phyloP scores from a whole-genome alignment of 306 rosid species.

The Echinosophora koreensis region DNA sequence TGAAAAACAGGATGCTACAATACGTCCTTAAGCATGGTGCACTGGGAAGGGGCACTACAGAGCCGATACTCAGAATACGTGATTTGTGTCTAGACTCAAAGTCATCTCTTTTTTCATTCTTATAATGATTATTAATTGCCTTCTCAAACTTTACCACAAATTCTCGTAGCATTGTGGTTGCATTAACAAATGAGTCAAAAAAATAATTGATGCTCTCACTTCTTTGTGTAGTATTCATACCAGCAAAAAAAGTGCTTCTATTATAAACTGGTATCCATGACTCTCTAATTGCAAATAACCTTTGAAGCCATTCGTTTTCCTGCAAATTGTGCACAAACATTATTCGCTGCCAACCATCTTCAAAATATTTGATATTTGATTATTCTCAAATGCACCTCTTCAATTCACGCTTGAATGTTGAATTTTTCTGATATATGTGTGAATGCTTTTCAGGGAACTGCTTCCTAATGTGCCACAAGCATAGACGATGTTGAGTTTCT shows the following conservation, averaged over 20 bases:
- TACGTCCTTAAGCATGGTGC: too few species aligned
- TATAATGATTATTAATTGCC: too few species aligned
- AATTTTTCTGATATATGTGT: constrained; percentile 1
- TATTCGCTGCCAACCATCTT: not conserved
- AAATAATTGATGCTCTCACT: not conserved
- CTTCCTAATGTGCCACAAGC: too few species aligned
- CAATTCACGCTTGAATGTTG: not conserved
- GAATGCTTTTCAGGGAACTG: too few species aligned
- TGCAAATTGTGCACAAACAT: too few species aligned
- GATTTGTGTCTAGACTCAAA: too few species aligned
- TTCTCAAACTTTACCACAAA: not conserved
- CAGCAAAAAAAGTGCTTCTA: too few species aligned
- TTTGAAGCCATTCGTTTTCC: not conserved
- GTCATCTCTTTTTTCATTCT: too few species aligned
- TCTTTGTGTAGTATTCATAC: not conserved
- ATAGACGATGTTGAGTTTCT: not conserved
- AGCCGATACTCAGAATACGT: too few species aligned
- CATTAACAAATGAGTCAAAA: not conserved
- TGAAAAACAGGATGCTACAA: too few species aligned
- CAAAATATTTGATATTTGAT: not conserved
- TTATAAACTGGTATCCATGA: too few species aligned
- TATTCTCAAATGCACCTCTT: not conserved
- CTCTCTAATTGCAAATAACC: not conserved
- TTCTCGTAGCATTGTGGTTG: not conserved
- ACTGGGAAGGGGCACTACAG: too few species aligned